phyloP scores from a whole-genome alignment of 2,329 filamentous ascomycete species.

The Cladosporium sp. region DNA sequence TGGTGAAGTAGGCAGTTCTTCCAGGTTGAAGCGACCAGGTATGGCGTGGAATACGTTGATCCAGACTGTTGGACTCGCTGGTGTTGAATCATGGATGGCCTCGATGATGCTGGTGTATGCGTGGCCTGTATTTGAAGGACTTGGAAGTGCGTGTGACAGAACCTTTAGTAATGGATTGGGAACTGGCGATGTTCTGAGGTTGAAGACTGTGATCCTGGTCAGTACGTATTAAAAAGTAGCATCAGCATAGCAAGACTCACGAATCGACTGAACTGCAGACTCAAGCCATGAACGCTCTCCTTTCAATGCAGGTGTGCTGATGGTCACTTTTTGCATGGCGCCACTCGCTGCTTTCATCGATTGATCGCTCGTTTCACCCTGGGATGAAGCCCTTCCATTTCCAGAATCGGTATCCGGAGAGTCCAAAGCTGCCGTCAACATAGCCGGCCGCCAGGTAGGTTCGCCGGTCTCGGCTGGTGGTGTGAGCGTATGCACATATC shows the following conservation, averaged over 20 bases:
- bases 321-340: conserved; percentile 3
- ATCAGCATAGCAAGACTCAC: conserved; percentile 19
- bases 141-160: conserved; percentile 57
- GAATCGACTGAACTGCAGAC: conserved; percentile 24
- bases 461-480: conserved; percentile 41
- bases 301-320: conserved; percentile 3
- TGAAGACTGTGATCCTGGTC: conserved; percentile 34
- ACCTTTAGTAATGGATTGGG: conserved; percentile 46
- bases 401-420: conserved; percentile 38
- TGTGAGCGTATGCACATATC: conserved; percentile 40
- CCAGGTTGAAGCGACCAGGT: conserved; percentile 56
- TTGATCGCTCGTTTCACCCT: conserved; percentile 6
- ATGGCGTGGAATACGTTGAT: conserved; percentile 63
- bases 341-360: conserved; percentile 7
- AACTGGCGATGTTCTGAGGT: conserved; percentile 29
- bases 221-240: background rate
- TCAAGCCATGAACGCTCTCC: conserved; percentile 23
- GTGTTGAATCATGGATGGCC: conserved; percentile 50
- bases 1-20: conserved; percentile 59
- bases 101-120: conserved; percentile 53
- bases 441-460: conserved; percentile 34
- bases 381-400: conserved; percentile 16
- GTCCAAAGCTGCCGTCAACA: conserved; percentile 34
- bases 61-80: conserved; percentile 50
- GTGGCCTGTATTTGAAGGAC: conserved; percentile 45